These are phyloP conservation scores for Ephemerocybe angulata DNA, from an alignment of 768 basidiomycete genomes.

Conservation along the genomic window DNA sequence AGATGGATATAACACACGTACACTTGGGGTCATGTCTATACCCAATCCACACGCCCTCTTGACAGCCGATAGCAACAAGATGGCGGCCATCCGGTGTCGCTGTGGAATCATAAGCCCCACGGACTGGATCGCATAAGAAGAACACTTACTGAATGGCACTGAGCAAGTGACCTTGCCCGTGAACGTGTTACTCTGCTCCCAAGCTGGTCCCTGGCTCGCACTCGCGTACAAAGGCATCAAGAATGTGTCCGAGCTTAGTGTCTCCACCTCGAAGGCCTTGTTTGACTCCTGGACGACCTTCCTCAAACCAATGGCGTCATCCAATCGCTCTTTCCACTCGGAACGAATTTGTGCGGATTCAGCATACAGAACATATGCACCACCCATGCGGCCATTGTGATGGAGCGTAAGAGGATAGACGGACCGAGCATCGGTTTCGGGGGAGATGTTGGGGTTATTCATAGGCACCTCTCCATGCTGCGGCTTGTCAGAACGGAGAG, in stretches of 20 bases:
- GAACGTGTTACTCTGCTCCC: constrained; percentile 71
- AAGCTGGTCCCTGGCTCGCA: constrained; percentile 49
- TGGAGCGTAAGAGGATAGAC: constrained; percentile 88
- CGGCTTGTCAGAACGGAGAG: constrained; percentile 42
- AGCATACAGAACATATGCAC: constrained; percentile 83
- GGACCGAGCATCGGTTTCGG: constrained; percentile 61
- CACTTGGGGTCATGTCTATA: constrained; percentile 86
- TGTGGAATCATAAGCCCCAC: constrained; percentile 25
- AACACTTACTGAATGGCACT: constrained; percentile 78
- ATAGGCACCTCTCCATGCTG: constrained; percentile 21
- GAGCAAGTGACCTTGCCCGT: constrained; percentile 91
- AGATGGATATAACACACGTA: constrained; percentile 37
- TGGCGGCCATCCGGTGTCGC: constrained; percentile 82
- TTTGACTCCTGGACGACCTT: constrained; percentile 89
- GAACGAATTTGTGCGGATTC: constrained; percentile 69
- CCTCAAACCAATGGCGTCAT: constrained; percentile 82
- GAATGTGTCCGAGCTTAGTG: constrained; percentile 87
- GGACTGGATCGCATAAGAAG: background rate
- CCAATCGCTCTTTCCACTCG: constrained; percentile 89
- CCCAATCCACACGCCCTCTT: constrained; percentile 97
- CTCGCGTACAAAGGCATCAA: too few relatives aligned
- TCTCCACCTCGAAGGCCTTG: constrained; percentile 92
- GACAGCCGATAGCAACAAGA: constrained; percentile 90
- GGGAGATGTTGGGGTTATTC: constrained; percentile 21
- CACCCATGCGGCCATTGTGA: constrained; percentile 85